Percentiles rank a stretch among this genome's conserved stretches.
These are phyloP conservation scores for Strobilomyces echinocephalus DNA, from an alignment of 768 basidiomycete species.

Conservation along the genomic window DNA sequence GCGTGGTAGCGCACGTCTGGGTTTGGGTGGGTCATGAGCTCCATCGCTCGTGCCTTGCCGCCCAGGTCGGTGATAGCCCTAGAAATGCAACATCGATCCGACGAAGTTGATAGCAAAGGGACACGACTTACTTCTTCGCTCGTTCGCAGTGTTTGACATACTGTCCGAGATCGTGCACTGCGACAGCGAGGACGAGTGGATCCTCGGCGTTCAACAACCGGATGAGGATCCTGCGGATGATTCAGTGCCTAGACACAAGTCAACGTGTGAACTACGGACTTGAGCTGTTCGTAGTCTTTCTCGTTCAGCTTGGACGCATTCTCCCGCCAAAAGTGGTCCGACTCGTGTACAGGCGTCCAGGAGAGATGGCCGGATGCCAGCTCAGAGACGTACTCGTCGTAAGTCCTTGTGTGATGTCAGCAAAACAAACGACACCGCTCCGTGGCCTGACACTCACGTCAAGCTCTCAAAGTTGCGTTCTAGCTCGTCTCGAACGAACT, in stretches of 20 bases:
- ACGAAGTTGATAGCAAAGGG: neutral
- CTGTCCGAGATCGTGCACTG: conserved; percentile 89
- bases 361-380: conserved; percentile 84
- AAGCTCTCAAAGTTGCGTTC: conserved; percentile 79
- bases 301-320: conserved; percentile 87
- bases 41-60: conserved; percentile 84
- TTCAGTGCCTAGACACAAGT: neutral
- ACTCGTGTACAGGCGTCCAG: conserved; percentile 95
- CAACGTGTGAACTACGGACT: conserved; percentile 41
- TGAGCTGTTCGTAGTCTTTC: conserved; percentile 76
- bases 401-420: conserved; percentile 56
- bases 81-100: neutral
- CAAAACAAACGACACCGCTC: neutral
- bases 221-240: conserved; percentile 59
- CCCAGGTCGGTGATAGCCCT: conserved; percentile 81
- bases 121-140: conserved; percentile 75
- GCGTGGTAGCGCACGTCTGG: conserved; percentile 91
- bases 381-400: conserved; percentile 93
- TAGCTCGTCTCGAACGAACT: conserved; percentile 84
- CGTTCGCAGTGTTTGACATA: conserved; percentile 89
- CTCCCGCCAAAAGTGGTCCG: conserved; percentile 97
- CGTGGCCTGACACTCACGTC: conserved; percentile 53
- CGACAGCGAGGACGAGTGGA: conserved; percentile 80
- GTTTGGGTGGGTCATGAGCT: conserved; percentile 86
- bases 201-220: conserved; percentile 65